These are phyloP conservation scores for Aureobasidium sp. DNA, from an alignment of 2,329 filamentous ascomycete species.

Conservation along the genomic window DNA sequence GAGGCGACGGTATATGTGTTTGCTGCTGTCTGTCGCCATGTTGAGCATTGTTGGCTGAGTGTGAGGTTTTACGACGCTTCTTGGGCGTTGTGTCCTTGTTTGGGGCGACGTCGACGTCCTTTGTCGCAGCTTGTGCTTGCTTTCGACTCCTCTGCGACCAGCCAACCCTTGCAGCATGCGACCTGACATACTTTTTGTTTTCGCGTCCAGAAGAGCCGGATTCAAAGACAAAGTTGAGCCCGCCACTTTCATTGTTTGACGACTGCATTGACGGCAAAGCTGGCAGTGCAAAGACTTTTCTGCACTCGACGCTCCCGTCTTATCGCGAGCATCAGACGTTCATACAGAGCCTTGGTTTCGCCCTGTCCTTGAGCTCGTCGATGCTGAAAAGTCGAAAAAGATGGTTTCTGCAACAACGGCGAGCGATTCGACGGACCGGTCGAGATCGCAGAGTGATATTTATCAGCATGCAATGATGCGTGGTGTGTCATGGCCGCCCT, in stretches of 20 bases:
- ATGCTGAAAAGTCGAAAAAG: not conserved
- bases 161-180: conserved; percentile 13
- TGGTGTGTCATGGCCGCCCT: not conserved
- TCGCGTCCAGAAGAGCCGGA: conserved; percentile 11
- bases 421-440: not conserved
- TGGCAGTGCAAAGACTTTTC: not conserved
- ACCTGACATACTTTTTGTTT: conserved; percentile 12
- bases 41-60: not conserved
- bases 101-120: not conserved
- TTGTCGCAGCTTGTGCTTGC: not conserved
- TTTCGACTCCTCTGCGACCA: conserved; percentile 12
- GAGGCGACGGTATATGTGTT: not conserved
- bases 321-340: not conserved
- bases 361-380: not conserved
- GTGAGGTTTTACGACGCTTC: conserved; percentile 2
- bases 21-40: not conserved
- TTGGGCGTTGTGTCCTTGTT: not conserved
- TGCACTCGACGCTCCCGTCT: not conserved
- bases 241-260: conserved; percentile 1
- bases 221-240: conserved; percentile 15
- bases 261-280: conserved; percentile 3
- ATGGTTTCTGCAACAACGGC: not conserved
- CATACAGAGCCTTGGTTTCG: not conserved
- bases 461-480: not conserved
- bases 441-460: not conserved